Evolutionary conservation across 2,329 filamentous ascomycete genomes (phyloP).

Genomic region (Clarireedia sp.): DNA sequence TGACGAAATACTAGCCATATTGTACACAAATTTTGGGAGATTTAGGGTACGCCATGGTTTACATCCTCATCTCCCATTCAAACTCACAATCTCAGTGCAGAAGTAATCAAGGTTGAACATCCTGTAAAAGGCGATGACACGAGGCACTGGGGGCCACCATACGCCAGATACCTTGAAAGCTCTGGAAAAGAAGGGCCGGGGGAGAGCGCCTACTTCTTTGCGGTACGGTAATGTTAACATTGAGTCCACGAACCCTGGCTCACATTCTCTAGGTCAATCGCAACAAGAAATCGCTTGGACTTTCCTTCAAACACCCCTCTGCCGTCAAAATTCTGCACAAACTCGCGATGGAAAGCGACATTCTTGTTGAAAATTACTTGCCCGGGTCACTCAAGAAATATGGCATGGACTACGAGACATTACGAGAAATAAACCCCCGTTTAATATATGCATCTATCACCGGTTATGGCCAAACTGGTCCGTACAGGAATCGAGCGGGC

Average conservation of each 20-base stretch:
- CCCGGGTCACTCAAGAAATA: slow-evolving; percentile 88
- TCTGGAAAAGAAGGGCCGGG: slow-evolving; percentile 60
- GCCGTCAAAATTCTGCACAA: slow-evolving; percentile 84
- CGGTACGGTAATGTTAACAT: slow-evolving; percentile 44
- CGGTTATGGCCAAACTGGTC: slow-evolving; percentile 91
- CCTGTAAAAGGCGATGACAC: slow-evolving; percentile 88
- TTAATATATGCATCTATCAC: slow-evolving; percentile 96
- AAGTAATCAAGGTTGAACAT: slow-evolving; percentile 97
- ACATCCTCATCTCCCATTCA: slow-evolving; percentile 13
- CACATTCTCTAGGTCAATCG: slow-evolving; percentile 64
- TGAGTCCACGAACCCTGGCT: not conserved
- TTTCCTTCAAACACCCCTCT: slow-evolving; percentile 80
- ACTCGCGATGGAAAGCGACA: slow-evolving; percentile 76
- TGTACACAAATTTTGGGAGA: slow-evolving; percentile 96
- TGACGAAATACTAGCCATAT: slow-evolving; percentile 59
- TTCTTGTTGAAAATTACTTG: slow-evolving; percentile 94
- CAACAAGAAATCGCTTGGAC: slow-evolving; percentile 89
- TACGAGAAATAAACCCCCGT: slow-evolving; percentile 72
- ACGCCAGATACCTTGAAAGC: slow-evolving; percentile 64
- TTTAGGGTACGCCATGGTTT: slow-evolving; percentile 62
- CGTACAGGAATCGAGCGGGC: slow-evolving; percentile 77
- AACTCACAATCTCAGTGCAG: slow-evolving; percentile 52
- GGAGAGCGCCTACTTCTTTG: slow-evolving; percentile 90
- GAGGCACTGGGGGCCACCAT: slow-evolving; percentile 91
- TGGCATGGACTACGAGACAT: slow-evolving; percentile 74